These are phyloP conservation scores for Monosporozyma yasuniensis DNA, from an alignment of 805 yeast species.

Conservation along the genomic window DNA sequence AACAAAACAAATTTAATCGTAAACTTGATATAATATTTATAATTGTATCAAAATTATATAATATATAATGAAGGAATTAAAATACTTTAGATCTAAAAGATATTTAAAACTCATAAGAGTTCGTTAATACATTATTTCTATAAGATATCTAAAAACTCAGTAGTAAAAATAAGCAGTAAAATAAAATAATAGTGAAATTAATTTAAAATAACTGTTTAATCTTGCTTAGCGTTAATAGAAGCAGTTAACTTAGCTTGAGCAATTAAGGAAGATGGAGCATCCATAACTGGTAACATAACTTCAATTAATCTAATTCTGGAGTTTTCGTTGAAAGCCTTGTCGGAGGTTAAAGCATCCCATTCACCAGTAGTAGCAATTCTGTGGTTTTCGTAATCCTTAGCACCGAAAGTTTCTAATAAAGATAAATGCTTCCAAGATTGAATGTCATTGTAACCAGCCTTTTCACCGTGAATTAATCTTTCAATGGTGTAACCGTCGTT, in stretches of 20 bases:
- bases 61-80: neutral
- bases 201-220: constrained; percentile 9
- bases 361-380: constrained; percentile 51
- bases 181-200: constrained; percentile 1
- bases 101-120: neutral
- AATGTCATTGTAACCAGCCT: constrained; percentile 55
- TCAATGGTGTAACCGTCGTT: constrained; percentile 71
- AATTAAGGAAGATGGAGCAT: constrained; percentile 58
- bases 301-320: constrained; percentile 58
- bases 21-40: neutral
- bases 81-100: neutral
- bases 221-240: constrained; percentile 35
- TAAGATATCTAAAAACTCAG: neutral
- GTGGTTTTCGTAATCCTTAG: constrained; percentile 44
- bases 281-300: constrained; percentile 59
- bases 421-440: constrained; percentile 61
- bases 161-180: constrained; percentile 2
- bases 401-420: constrained; percentile 43
- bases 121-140: constrained; percentile 1
- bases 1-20: neutral
- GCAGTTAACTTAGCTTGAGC: constrained; percentile 60
- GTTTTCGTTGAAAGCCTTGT: constrained; percentile 42
- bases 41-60: neutral
- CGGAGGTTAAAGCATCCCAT: constrained; percentile 41
- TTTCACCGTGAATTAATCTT: constrained; percentile 61